Percentiles rank a stretch among this genome's conserved stretches.
Conservation (phyloP, 805 yeast species). For the Candida arabinofermentans region DNA sequence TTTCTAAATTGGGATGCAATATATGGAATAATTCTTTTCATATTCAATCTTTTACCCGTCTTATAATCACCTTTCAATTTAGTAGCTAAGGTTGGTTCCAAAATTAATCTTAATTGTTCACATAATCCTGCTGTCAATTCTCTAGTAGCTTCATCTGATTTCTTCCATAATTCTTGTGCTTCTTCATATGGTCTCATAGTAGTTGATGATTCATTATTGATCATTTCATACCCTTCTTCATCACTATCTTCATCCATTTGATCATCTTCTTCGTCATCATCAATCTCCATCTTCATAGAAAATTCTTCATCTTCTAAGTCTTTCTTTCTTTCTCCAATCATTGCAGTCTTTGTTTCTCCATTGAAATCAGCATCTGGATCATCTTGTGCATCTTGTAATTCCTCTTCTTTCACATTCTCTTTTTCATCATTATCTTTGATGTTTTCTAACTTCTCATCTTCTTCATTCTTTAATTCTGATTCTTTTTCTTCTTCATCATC, state of each 20-base stretch:
- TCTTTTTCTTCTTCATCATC: constrained; percentile 45
- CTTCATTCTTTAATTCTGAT: constrained; percentile 31
- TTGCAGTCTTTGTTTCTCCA: constrained; percentile 17
- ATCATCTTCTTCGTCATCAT: constrained; percentile 31
- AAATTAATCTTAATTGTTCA: constrained; percentile 87
- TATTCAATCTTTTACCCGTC: constrained; percentile 93
- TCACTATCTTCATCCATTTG: constrained; percentile 23
- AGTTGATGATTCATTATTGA: too few species aligned
- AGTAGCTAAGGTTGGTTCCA: constrained; percentile 96
- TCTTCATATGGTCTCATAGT: constrained; percentile 43
- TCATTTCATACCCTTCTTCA: constrained; percentile 15
- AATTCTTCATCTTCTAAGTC: constrained; percentile 38
- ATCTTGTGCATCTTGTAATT: constrained; percentile 19
- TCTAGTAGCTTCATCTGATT: constrained; percentile 78
- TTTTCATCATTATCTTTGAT: constrained; percentile 25
- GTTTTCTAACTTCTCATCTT: constrained; percentile 31
- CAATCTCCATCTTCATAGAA: constrained; percentile 39
- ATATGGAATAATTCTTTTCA: constrained; percentile 96
- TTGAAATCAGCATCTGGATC: constrained; percentile 12
- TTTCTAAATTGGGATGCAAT: constrained; percentile 97
- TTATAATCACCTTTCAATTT: constrained; percentile 93
- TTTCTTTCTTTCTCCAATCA: constrained; percentile 18
- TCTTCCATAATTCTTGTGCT: constrained; percentile 77
- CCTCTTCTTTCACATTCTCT: constrained; percentile 18
- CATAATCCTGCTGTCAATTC: constrained; percentile 84